phyloP scores from a whole-genome alignment of 108 stramenopile genomes.

The Skeletonema costatum region DNA sequence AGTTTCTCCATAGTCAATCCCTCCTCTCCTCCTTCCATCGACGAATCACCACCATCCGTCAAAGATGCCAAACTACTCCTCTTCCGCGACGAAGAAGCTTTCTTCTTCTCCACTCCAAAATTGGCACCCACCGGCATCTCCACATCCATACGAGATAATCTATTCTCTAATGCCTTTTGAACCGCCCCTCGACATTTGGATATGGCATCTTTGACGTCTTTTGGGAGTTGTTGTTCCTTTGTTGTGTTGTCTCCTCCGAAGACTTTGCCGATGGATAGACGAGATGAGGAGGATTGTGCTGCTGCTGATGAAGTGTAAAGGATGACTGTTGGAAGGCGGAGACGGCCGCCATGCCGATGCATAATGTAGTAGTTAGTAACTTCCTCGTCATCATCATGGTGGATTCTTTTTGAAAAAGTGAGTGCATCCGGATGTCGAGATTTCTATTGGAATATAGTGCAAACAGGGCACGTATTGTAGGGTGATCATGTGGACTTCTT shows the following conservation, averaged over 20 bases:
- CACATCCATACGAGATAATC: constrained; percentile 67
- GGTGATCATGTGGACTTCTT: too few relatives aligned
- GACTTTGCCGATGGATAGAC: constrained; percentile 32
- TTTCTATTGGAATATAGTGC: too few relatives aligned
- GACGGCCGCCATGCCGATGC: neutral
- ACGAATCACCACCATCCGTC: constrained; percentile 8
- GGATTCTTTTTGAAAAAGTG: too few relatives aligned
- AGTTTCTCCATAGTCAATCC: constrained; percentile 56
- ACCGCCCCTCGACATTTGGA: constrained; percentile 73
- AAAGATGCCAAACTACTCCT: constrained; percentile 39
- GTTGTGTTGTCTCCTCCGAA: constrained; percentile 30
- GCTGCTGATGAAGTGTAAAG: neutral
- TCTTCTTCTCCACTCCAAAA: constrained; percentile 79
- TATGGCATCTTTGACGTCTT: constrained; percentile 84
- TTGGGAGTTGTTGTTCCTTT: constrained; percentile 57
- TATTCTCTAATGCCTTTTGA: constrained; percentile 67
- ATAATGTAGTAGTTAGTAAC: neutral
- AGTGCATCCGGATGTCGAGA: too few relatives aligned
- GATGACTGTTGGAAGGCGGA: neutral
- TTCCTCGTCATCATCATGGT: neutral
- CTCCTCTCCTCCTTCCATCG: constrained; percentile 16
- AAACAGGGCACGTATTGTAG: too few relatives aligned
- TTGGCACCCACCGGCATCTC: constrained; percentile 87
- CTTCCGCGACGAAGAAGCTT: constrained; percentile 6
- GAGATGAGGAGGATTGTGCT: constrained; percentile 8